Evolutionary conservation across 257 asterid genomes (phyloP).

Genomic region (Ophiorrhiza pumila): DNA sequence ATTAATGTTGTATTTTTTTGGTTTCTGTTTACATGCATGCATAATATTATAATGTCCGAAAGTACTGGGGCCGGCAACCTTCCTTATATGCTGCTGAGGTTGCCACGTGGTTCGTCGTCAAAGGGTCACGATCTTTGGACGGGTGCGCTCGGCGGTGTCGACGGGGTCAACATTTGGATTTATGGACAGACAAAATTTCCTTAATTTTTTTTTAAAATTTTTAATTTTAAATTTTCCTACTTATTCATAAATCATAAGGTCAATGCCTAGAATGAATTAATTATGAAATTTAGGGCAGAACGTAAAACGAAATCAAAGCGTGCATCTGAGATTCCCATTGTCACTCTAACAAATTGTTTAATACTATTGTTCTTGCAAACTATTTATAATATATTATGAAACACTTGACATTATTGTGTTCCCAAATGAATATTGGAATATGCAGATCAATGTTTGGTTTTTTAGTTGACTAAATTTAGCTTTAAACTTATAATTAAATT

Average conservation of each 20-base stretch:
- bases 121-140: slow-evolving; percentile 24
- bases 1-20: no score
- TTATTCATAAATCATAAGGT: slow-evolving; percentile 13
- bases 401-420: slow-evolving; percentile 11
- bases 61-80: slow-evolving; percentile 35
- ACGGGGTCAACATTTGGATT: slow-evolving; percentile 28
- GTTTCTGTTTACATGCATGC: no score
- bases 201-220: background rate
- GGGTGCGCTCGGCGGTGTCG: slow-evolving; percentile 27
- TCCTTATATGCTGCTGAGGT: slow-evolving; percentile 25
- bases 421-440: no score
- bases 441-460: no score
- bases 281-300: background rate
- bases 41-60: no score
- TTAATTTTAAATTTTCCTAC: no score
- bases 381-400: background rate
- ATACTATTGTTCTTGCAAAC: background rate
- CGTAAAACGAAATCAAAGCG: slow-evolving; percentile 19
- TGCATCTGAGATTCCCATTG: slow-evolving; percentile 27
- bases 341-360: background rate
- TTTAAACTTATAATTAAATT: no score
- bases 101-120: slow-evolving; percentile 45
- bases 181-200: background rate
- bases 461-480: no score
- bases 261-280: slow-evolving; percentile 18